Conservation (phyloP, 1,284 basidiomycete species). For the Apiotrichum sp. region DNA sequence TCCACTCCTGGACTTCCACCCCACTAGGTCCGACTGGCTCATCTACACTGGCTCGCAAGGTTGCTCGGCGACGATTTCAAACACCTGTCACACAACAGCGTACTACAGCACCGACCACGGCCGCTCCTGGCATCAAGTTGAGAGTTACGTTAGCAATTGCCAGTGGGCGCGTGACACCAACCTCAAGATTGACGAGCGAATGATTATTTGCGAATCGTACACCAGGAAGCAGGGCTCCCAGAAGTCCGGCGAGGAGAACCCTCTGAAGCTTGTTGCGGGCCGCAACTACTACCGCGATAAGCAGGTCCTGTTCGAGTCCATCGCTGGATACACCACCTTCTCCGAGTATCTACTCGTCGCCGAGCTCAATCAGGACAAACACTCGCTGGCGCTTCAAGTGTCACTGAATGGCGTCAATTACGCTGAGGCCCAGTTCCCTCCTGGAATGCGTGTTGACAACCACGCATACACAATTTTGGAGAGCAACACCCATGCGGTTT, state of each 20-base stretch:
- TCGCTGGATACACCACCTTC: constrained; percentile 95
- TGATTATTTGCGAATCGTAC: constrained; percentile 91
- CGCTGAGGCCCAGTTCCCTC: constrained; percentile 81
- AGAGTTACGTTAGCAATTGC: constrained; percentile 82
- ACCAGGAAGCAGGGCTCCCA: constrained; percentile 76
- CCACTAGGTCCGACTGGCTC: constrained; percentile 67
- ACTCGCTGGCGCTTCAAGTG: constrained; percentile 72
- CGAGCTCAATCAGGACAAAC: constrained; percentile 54
- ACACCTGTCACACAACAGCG: constrained; percentile 63
- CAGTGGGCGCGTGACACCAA: constrained; percentile 81
- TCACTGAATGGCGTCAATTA: constrained; percentile 84
- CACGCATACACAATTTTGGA: constrained; percentile 62
- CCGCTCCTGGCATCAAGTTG: constrained; percentile 66
- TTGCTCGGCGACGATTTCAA: constrained; percentile 52
- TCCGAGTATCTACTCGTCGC: constrained; percentile 93
- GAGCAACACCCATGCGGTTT: constrained; percentile 85
- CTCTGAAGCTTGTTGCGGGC: constrained; percentile 74
- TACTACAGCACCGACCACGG: constrained; percentile 74
- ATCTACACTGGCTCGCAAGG: constrained; percentile 80
- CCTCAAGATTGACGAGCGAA: constrained; percentile 68
- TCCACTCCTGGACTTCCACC: constrained; percentile 80
- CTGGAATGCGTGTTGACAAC: constrained; percentile 77
- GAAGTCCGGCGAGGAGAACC: constrained; percentile 55
- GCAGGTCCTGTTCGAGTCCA: constrained; percentile 71
- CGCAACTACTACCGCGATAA: constrained; percentile 65